Percentiles rank a stretch among this genome's conserved stretches.
Evolutionary conservation across 2,329 filamentous ascomycete genomes (phyloP).

Genomic region (Rutstroemia sp.): DNA sequence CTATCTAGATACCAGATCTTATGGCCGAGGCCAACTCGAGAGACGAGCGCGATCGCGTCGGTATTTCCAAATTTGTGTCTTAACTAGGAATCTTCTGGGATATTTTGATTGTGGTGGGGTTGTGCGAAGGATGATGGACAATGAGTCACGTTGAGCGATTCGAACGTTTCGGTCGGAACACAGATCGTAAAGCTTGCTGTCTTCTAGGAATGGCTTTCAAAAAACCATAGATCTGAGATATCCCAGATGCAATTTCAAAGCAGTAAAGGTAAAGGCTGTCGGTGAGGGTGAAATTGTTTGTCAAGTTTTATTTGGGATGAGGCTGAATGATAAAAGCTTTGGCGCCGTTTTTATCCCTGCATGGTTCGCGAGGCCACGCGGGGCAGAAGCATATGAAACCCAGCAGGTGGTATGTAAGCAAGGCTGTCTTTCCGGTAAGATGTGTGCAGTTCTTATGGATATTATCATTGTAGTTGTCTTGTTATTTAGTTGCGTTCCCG

Average conservation of each 20-base stretch:
- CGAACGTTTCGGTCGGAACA: too few species aligned
- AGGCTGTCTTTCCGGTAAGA: background rate
- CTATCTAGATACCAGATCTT: background rate
- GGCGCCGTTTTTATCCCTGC: background rate
- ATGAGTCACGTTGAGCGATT: slow-evolving; percentile 7
- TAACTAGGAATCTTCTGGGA: background rate
- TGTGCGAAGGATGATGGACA: background rate
- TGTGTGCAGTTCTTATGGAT: background rate
- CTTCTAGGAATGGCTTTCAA: too few species aligned
- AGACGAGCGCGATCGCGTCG: background rate
- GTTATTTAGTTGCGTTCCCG: too few species aligned
- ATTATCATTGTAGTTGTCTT: too few species aligned
- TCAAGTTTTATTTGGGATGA: background rate
- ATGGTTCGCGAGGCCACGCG: background rate
- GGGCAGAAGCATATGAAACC: background rate
- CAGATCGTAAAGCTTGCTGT: too few species aligned
- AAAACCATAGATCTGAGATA: too few species aligned
- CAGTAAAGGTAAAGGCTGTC: background rate
- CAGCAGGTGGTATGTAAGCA: background rate
- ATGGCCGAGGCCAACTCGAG: background rate
- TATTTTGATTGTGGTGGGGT: background rate
- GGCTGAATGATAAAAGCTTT: background rate
- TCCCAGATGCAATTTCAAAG: background rate
- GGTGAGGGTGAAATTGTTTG: background rate
- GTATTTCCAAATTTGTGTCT: background rate